Base-by-base conservation (phyloP, 495 filamentous ascomycete species). In the Penicillium maclennaniae region DNA sequence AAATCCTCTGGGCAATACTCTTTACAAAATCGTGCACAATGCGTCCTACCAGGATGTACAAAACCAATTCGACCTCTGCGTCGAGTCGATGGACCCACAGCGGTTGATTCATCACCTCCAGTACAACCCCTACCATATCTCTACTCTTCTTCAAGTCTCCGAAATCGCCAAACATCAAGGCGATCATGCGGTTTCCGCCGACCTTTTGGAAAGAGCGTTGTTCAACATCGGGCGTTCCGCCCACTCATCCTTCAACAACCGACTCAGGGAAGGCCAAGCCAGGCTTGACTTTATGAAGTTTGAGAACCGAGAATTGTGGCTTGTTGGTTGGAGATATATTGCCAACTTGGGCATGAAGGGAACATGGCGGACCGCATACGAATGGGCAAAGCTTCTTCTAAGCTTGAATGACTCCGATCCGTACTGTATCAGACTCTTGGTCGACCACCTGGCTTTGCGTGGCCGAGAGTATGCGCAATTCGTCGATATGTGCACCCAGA, bases 291-390 rank as follows among this genome's bases (percentile, higher is more conserved):
- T 96, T 62, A 61, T 75, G 17, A 73, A 88, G 23, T 82, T 82
- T 8, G 91, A 93, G 68, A 97, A 97, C 63, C 81, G 93, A 38
- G 92, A 99, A 63, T 83, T 99, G 45, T 97, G 84, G 83, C 83
- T 97, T 41, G 87, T 90, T 20, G 85, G 82, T n/a, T 93, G 86
- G 78, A 83, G 91, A 55, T 96, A 96, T 57, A 85, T 96, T 60
- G 80, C 77, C 48, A 89, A 88, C 53, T 77, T 97, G 9, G 79
- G 86, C 9, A 86, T 88, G 79, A 91, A 93, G 60, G 91, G 92
- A n/a, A 96, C 92, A 14, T 95, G 88, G 78, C 80, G 91, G 26
- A 97, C 93, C 1, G 88, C 89, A 0, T 86, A 91, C 43, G 95
- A 97, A 68, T 99, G 92, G 90, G 80, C 86, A 6, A 96, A 95